Conservation (phyloP, 2,329 filamentous ascomycete genomes). For the Fusarium musae region DNA sequence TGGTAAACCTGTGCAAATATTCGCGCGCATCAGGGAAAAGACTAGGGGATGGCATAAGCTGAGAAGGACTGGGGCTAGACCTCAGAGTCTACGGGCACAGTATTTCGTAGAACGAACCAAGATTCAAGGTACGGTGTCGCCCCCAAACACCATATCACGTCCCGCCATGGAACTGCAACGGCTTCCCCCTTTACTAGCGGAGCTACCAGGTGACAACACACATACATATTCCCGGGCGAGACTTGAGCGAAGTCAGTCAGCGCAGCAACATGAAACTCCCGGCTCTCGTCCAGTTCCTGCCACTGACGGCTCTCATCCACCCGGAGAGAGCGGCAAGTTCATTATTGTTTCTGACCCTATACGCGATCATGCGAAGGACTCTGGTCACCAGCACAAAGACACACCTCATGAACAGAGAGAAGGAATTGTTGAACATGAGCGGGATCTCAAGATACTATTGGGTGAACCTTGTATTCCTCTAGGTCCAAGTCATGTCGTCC, state of each 20-base stretch:
- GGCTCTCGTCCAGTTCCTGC: conserved; percentile 1
- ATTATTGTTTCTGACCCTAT: not conserved
- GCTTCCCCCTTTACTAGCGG: not conserved
- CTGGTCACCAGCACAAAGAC: not conserved
- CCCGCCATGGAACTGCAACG: not conserved
- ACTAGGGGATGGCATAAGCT: not conserved
- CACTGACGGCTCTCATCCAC: not conserved
- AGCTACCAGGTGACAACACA: not conserved
- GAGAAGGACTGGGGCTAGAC: not conserved
- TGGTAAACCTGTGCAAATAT: not conserved
- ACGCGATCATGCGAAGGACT: too few species aligned
- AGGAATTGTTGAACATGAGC: not conserved
- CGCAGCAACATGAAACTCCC: not conserved
- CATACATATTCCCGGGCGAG: not conserved
- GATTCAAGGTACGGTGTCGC: not conserved
- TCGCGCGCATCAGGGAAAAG: not conserved
- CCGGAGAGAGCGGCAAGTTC: not conserved
- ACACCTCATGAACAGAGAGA: not conserved
- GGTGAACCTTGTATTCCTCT: not conserved
- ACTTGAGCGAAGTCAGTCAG: not conserved
- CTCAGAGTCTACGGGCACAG: not conserved
- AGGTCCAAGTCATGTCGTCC: not conserved
- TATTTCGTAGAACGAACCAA: not conserved
- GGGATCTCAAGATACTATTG: too few species aligned
- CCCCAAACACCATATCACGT: not conserved